Conservation (phyloP, 2,329 filamentous ascomycete genomes). For the Colletotrichum tofieldiae region DNA sequence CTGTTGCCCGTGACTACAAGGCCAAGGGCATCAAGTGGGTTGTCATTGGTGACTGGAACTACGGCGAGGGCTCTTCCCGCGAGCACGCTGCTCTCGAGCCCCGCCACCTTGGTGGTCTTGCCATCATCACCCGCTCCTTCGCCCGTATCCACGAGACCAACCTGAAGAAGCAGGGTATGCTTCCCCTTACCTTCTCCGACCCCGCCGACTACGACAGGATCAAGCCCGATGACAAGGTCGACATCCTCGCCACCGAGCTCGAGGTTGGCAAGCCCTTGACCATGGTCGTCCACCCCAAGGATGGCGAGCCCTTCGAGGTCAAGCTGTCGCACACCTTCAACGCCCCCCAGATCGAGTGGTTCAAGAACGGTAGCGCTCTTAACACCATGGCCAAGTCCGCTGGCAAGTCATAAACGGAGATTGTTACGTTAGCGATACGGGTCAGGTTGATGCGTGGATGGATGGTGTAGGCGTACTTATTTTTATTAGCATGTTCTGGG, state of each 20-base stretch:
- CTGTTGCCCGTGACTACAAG: conserved; percentile 98
- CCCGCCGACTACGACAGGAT: conserved; percentile 99
- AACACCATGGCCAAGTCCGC: conserved; percentile 95
- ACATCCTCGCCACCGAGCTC: conserved; percentile 90
- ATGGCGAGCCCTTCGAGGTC: conserved; percentile 83
- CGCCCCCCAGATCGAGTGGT: conserved; percentile 98
- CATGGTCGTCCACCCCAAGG: conserved; percentile 91
- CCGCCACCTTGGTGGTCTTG: conserved; percentile 95
- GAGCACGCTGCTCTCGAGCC: conserved; percentile 99
- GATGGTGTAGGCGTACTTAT: conserved; percentile 52
- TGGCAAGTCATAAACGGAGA: conserved; percentile 50
- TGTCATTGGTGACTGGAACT: conserved; percentile 99
- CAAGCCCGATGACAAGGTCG: conserved; percentile 90
- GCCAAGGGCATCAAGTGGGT: conserved; percentile 96
- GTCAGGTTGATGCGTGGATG: conserved; percentile 43
- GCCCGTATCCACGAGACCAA: conserved; percentile 99
- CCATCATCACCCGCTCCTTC: conserved; percentile 95
- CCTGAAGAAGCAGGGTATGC: conserved; percentile 99
- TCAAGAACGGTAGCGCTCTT: conserved; percentile 96
- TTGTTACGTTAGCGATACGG: conserved; percentile 28
- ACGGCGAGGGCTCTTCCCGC: conserved; percentile 96
- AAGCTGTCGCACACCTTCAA: conserved; percentile 97
- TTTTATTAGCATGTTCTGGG: conserved; percentile 37
- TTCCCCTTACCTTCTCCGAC: conserved; percentile 94
- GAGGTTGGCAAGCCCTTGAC: conserved; percentile 94